Percentiles rank a stretch among this genome's conserved stretches.
These are phyloP conservation scores for Pulveroboletus ravenelii DNA, from an alignment of 768 basidiomycete genomes.

Conservation along the genomic window DNA sequence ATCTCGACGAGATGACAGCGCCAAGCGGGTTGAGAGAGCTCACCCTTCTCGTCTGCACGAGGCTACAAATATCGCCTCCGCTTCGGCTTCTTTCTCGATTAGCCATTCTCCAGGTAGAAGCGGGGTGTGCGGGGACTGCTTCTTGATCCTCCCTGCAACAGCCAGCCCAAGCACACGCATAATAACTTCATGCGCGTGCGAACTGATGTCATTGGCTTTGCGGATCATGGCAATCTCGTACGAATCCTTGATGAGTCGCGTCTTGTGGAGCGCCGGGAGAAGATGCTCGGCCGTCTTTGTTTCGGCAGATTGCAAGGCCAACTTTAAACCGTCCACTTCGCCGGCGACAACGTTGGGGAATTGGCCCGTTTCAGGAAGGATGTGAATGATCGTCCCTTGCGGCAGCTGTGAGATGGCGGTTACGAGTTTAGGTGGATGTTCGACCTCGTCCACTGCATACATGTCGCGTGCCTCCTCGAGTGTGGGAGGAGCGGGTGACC, in stretches of 20 bases:
- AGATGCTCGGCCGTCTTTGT: constrained; percentile 43
- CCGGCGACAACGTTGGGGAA: constrained; percentile 14
- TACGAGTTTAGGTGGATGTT: constrained; percentile 45
- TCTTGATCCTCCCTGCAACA: constrained; percentile 52
- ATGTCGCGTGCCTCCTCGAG: constrained; percentile 49
- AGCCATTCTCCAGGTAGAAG: constrained; percentile 78
- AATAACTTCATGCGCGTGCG: constrained; percentile 83
- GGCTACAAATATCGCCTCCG: constrained; percentile 90
- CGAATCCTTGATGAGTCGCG: constrained; percentile 73
- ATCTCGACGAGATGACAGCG: neutral
- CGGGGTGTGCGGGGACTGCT: constrained; percentile 39
- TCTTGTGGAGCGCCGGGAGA: constrained; percentile 70
- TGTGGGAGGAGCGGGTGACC: constrained; percentile 81
- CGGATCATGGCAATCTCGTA: constrained; percentile 72
- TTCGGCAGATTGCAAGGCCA: neutral
- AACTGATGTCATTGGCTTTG: constrained; percentile 81
- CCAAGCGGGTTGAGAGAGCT: constrained; percentile 19
- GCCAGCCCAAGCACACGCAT: constrained; percentile 86
- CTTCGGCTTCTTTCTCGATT: constrained; percentile 89
- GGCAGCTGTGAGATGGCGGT: constrained; percentile 41
- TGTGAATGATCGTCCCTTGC: constrained; percentile 61
- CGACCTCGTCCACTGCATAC: constrained; percentile 58
- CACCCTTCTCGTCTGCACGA: constrained; percentile 86
- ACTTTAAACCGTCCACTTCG: constrained; percentile 8
- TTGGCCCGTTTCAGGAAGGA: constrained; percentile 42